Percentiles rank a stretch among this genome's conserved stretches.
These are phyloP conservation scores for Halophytophthora batemanensis DNA, from an alignment of 352 stramenopile species.

Conservation along the genomic window DNA sequence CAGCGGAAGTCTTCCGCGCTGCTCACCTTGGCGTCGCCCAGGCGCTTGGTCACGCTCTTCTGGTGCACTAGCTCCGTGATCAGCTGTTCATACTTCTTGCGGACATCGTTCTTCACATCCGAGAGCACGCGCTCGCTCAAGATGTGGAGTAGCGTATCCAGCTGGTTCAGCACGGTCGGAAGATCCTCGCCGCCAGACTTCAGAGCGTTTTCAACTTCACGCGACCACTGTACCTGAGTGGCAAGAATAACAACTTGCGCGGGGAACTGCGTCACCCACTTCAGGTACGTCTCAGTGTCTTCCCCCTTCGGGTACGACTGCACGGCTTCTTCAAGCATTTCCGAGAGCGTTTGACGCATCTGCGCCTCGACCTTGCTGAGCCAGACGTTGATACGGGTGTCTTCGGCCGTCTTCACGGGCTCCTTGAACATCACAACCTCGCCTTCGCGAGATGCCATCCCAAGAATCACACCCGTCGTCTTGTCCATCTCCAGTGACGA, in stretches of 20 bases:
- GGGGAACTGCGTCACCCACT: slow-evolving; percentile 97
- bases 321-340: slow-evolving; percentile 93
- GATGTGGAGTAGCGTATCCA: slow-evolving; percentile 90
- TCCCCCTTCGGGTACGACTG: slow-evolving; percentile 69
- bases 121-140: slow-evolving; percentile 96
- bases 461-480: slow-evolving; percentile 69
- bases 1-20: slow-evolving; percentile 96
- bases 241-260: slow-evolving; percentile 99
- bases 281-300: slow-evolving; percentile 88
- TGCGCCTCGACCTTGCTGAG: slow-evolving; percentile 95
- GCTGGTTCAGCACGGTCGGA: slow-evolving; percentile 45
- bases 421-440: slow-evolving; percentile 95
- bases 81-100: slow-evolving; percentile 99
- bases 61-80: slow-evolving; percentile 99
- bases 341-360: slow-evolving; percentile 97
- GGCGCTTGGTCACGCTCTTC: slow-evolving; percentile 94
- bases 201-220: slow-evolving; percentile 91
- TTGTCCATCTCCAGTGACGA: slow-evolving; percentile 87
- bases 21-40: slow-evolving; percentile 84
- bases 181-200: slow-evolving; percentile 53
- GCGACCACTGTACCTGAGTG: slow-evolving; percentile 97
- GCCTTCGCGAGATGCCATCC: slow-evolving; percentile 98
- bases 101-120: slow-evolving; percentile 92
- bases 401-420: slow-evolving; percentile 89
- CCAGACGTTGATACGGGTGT: slow-evolving; percentile 95